Evolutionary conservation across 2,329 filamentous ascomycete species (phyloP), one percentile per base, ranked within the genome.

Genomic region (Pezicula radicicola): DNA sequence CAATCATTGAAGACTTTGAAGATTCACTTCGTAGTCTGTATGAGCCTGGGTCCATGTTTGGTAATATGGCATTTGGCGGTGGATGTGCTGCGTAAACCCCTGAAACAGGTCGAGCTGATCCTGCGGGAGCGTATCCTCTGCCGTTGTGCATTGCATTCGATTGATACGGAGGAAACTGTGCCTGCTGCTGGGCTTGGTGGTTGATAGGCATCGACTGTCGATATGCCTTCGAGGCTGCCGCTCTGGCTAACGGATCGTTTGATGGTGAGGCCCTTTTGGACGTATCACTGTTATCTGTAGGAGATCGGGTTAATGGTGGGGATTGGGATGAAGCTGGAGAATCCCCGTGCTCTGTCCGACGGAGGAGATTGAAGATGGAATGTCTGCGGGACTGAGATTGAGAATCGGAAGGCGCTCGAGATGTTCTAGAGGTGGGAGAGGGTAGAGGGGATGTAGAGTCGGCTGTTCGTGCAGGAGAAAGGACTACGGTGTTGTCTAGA

Each of bases 11-110:
- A 5, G 80, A 78, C 50, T 76, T 76, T 19, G 80, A 79, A 6
- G 79, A 75, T 61, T 88, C 84, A 49, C 74, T 81, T 59, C 80
- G 76, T 52, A 81, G 69, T 60, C 85, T 74, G 64, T 80, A 76
- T 53, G 75, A 73, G 42, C 67, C 69, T 55, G 69, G 65, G 58
- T 61, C 68, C 60, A 51, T 69, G 53, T 55, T 69, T 55, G 50
- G 71, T 61, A 33, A 33, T 33, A 60, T 70, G 60, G 56, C 72
- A 55, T 75, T 74, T 13, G 61, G 53, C 18, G 68, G 67, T 51
- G 70, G 63, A 55, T 71, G 69, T 48, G 64, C 57, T 39, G 73
- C 66, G 58, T 77, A 78, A 46, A 75, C 69, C 30, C 72, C 69
- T 44, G 78, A 78, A 50, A 73, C 64, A 25, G 77, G 76, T 46